These are phyloP conservation scores for Ogataea populi-albae DNA, from an alignment of 805 yeast species.

Conservation along the genomic window DNA sequence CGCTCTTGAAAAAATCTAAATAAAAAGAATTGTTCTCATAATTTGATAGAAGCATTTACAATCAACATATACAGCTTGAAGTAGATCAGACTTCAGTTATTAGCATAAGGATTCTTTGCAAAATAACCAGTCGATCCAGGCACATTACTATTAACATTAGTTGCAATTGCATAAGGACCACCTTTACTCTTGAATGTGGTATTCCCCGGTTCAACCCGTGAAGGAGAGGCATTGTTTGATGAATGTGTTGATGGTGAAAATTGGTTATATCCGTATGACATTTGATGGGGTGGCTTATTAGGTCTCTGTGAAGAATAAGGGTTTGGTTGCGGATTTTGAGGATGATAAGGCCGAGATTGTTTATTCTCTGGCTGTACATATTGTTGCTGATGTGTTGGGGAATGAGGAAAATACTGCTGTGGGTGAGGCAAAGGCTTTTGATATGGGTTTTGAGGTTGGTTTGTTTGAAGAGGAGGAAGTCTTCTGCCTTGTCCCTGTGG, in stretches of 20 bases:
- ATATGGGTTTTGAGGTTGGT: not conserved
- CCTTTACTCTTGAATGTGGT: slow-evolving; percentile 7
- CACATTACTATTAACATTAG: slow-evolving; percentile 21
- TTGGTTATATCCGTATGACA: slow-evolving; percentile 4
- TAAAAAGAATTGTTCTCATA: too few species aligned
- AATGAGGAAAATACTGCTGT: slow-evolving; percentile 1
- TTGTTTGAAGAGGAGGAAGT: too few species aligned
- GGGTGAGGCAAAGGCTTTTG: not conserved
- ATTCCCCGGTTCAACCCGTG: not conserved
- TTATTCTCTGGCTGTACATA: slow-evolving; percentile 2
- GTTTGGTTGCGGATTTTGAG: slow-evolving; percentile 4
- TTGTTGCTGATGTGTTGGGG: not conserved
- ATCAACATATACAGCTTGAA: not conserved
- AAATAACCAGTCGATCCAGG: slow-evolving; percentile 6
- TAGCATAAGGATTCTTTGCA: slow-evolving; percentile 23
- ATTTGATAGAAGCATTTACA: too few species aligned
- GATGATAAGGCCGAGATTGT: slow-evolving; percentile 2
- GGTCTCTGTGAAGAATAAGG: slow-evolving; percentile 10
- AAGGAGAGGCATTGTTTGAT: slow-evolving; percentile 7
- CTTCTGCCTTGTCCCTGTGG: too few species aligned
- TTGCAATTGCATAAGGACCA: slow-evolving; percentile 18
- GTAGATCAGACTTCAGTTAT: slow-evolving; percentile 3
- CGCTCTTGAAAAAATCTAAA: too few species aligned
- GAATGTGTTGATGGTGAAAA: slow-evolving; percentile 13
- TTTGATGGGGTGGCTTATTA: slow-evolving; percentile 6